Evolutionary conservation across 1,284 basidiomycete genomes (phyloP), one percentile per base, ranked within the genome.

Genomic region (Volvariella volvacea): DNA sequence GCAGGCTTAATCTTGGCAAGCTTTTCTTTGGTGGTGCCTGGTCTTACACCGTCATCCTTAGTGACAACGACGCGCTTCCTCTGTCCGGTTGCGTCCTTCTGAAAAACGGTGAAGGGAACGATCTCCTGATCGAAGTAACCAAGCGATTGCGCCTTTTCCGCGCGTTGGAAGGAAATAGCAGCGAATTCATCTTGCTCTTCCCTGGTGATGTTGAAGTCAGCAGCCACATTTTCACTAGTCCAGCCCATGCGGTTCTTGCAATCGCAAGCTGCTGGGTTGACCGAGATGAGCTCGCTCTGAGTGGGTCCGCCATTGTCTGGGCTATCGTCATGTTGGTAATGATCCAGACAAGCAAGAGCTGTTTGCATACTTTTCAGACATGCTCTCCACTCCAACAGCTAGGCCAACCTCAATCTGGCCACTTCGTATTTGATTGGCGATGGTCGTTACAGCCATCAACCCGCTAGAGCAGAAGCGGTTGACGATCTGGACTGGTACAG

Each of bases 321-420:
- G 54, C 84, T 87, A 48, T 25, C 22, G 16, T 22, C 38, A 37
- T 32, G 40, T 28, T 12, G 25, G 6, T 28, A 28, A 15, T 33
- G 15, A 43, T 4, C 20, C 28, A 15, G 16, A 42, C 33, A 22
- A 12, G 45, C 9, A 22, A n/a, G 22, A 12, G 22, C 6, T 28
- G 12, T 22, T 41, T 10, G 59, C 73, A 43, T 60, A 86, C 83
- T 85, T 83, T 55, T 76, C 65, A 17, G 80, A 78, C 91, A 94
- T 92, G 64, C 78, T 83, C 63, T 95, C 91, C 15, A 88, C 74
- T 8, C 92, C 92, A 28, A 90, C 64, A 1, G 91, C 91, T 6
- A 94, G 72, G 2, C 91, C 92, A 50, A 92, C 72, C 44, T 92
- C 80, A 48, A 92, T 92, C 59, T 94, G 87, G 21, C 88, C 88